These are phyloP conservation scores for Monilinia polystroma DNA, from an alignment of 2,329 filamentous ascomycete genomes.

Conservation along the genomic window DNA sequence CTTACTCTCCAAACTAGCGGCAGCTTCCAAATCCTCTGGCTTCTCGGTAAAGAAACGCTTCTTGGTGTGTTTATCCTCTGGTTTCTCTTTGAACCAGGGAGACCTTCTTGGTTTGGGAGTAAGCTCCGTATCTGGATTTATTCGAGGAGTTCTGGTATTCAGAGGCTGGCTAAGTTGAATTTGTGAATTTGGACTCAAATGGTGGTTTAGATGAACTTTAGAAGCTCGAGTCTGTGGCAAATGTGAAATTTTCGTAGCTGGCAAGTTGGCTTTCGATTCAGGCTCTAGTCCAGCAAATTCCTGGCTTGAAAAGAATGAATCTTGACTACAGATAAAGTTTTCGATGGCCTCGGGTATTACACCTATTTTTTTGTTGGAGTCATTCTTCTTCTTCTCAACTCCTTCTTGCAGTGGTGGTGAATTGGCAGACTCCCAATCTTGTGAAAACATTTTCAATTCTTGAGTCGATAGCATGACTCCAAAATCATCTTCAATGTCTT, in stretches of 20 bases:
- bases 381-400: not conserved
- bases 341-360: not conserved
- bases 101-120: conserved; percentile 10
- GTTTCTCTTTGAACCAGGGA: conserved; percentile 22
- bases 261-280: not conserved
- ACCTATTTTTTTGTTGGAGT: not conserved
- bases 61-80: not conserved
- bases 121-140: not conserved
- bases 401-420: not conserved
- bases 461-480: conserved; percentile 42
- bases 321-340: not conserved
- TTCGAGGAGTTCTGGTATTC: not conserved
- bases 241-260: not conserved
- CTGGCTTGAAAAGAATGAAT: not conserved
- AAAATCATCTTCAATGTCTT: conserved; percentile 15
- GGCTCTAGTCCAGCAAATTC: not conserved
- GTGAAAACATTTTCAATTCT: conserved; percentile 50
- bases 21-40: conserved; percentile 32
- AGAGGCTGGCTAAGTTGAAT: not conserved
- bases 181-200: not conserved
- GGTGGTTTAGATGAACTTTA: not conserved
- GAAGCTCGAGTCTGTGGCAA: not conserved
- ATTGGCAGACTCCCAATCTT: conserved; percentile 44
- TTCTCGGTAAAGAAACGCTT: conserved; percentile 36
- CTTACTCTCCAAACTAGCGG: conserved; percentile 31